Evolutionary conservation across 352 stramenopile species (phyloP).

Genomic region (Phytopythium sindhum): DNA sequence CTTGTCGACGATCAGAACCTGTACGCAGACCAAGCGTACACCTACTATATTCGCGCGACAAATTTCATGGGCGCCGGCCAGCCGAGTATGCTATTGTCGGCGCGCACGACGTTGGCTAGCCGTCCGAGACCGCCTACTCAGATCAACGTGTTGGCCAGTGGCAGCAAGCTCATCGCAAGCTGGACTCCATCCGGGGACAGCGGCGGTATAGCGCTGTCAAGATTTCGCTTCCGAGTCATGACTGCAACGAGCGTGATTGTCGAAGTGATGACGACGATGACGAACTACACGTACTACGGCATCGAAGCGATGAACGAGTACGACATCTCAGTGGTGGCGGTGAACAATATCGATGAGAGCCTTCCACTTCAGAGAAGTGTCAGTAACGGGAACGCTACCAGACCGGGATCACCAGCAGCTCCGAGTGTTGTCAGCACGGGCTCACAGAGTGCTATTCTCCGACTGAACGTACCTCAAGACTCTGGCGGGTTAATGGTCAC

Average conservation of each 20-base stretch:
- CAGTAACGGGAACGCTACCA: slow-evolving; percentile 22
- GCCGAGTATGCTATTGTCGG: slow-evolving; percentile 25
- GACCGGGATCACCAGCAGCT: slow-evolving; percentile 17
- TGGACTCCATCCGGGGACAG: slow-evolving; percentile 35
- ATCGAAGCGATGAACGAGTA: slow-evolving; percentile 27
- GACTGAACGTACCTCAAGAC: slow-evolving; percentile 33
- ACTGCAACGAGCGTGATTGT: slow-evolving; percentile 1
- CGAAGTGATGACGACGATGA: background rate
- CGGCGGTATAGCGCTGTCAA: slow-evolving; percentile 31
- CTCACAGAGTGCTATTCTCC: slow-evolving; percentile 30
- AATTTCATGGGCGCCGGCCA: slow-evolving; percentile 33
- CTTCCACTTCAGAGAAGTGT: slow-evolving; percentile 7
- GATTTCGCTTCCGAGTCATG: slow-evolving; percentile 16
- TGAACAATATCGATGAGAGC: slow-evolving; percentile 27
- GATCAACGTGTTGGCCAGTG: slow-evolving; percentile 13
- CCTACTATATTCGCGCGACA: slow-evolving; percentile 35
- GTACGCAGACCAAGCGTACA: slow-evolving; percentile 24
- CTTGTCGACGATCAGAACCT: slow-evolving; percentile 33
- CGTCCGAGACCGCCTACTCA: slow-evolving; percentile 15
- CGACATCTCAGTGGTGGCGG: slow-evolving; percentile 17
- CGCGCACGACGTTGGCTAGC: slow-evolving; percentile 19
- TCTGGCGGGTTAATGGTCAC: slow-evolving; percentile 36
- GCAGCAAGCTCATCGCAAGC: slow-evolving; percentile 23
- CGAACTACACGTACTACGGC: slow-evolving; percentile 19
- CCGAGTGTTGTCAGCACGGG: slow-evolving; percentile 20